Conservation (phyloP, 139 green algal species). For the Chlorella sp. region DNA sequence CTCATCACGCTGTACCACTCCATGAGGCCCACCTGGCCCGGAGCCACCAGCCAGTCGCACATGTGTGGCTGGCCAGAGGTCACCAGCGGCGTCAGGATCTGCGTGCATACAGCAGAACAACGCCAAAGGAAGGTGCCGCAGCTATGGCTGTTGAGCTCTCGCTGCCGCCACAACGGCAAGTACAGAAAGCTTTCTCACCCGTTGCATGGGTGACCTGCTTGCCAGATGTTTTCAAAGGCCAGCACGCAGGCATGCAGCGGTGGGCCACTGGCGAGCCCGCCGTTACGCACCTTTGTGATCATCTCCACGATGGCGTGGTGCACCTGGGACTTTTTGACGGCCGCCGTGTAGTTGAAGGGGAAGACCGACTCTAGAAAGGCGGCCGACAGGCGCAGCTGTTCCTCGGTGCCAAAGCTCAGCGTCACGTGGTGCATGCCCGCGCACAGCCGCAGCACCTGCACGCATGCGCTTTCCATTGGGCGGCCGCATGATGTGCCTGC, state of each 20-base stretch:
- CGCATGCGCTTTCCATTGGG: background rate
- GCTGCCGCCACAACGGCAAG: no score
- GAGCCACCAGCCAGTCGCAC: background rate
- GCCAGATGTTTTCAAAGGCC: no score
- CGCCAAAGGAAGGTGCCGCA: no score
- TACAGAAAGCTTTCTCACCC: no score
- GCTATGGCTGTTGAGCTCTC: no score
- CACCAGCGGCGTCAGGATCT: background rate
- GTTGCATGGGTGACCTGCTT: no score
- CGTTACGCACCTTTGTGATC: background rate
- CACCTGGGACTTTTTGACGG: constrained; percentile 4
- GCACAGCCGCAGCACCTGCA: background rate
- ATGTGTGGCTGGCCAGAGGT: background rate
- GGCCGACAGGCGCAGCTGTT: background rate
- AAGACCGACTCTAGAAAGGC: background rate
- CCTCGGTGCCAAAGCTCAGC: background rate
- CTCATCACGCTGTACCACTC: background rate
- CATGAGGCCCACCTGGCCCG: background rate
- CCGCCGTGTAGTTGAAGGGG: background rate
- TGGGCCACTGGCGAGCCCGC: no score
- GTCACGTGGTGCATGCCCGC: background rate
- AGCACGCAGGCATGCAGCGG: no score
- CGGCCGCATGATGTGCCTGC: background rate
- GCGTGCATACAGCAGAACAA: no score
- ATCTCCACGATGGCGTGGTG: background rate